These are phyloP conservation scores for Crithidia expoeki DNA, from an alignment of 208 protist species.

Conservation along the genomic window DNA sequence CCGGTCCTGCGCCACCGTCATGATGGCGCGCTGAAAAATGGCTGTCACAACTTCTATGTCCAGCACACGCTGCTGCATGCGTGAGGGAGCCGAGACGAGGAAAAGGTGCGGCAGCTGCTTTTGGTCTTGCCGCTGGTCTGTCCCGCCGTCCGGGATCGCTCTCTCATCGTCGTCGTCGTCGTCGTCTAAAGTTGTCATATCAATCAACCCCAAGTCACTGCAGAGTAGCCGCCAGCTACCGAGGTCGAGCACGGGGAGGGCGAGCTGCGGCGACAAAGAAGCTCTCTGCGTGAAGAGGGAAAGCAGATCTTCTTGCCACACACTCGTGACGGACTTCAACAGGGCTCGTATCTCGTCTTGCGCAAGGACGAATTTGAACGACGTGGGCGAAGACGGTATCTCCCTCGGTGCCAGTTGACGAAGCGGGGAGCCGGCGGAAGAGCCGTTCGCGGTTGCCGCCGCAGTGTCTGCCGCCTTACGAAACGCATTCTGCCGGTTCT, in stretches of 20 bases:
- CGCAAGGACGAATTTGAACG: not conserved
- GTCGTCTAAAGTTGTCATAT: constrained; percentile 24
- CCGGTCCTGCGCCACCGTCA: constrained; percentile 17
- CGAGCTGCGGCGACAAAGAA: constrained; percentile 58
- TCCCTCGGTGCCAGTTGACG: not conserved
- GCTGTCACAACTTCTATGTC: constrained; percentile 60
- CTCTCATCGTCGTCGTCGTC: not conserved
- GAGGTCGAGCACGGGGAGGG: constrained; percentile 81
- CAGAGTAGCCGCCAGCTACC: constrained; percentile 80
- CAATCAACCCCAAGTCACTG: constrained; percentile 64
- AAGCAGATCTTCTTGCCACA: constrained; percentile 60
- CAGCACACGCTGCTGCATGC: constrained; percentile 26
- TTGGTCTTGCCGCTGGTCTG: not conserved
- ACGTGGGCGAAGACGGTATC: not conserved
- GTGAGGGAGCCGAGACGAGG: constrained; percentile 16
- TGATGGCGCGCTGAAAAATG: constrained; percentile 59
- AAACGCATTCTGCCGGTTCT: constrained; percentile 36
- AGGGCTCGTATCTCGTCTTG: constrained; percentile 24
- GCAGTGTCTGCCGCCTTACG: not conserved
- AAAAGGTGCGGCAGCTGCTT: not conserved
- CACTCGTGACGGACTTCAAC: constrained; percentile 6
- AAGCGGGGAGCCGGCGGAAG: constrained; percentile 5
- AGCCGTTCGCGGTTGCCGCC: not conserved
- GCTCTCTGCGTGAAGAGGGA: constrained; percentile 66
- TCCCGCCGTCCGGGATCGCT: not conserved